Conservation (phyloP, 2,329 filamentous ascomycete species). For the Scytalidium lignicola region DNA sequence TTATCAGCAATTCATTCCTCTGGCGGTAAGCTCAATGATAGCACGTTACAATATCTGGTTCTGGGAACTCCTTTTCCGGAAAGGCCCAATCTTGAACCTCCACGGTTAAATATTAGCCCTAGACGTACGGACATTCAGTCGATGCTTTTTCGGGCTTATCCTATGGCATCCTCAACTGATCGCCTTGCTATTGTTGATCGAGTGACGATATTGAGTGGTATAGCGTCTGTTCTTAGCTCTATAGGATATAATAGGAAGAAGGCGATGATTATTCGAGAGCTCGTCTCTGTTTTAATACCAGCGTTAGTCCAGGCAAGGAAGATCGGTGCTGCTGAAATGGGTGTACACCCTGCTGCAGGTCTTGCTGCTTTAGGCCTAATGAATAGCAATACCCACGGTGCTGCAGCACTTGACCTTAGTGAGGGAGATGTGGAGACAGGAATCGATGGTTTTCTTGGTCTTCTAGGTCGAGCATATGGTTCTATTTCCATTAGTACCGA, state of each 20-base stretch:
- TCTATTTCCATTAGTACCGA: conserved; percentile 37
- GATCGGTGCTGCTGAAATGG: conserved; percentile 89
- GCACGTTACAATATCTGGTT: conserved; percentile 60
- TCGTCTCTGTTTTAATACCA: conserved; percentile 76
- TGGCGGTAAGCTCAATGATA: conserved; percentile 56
- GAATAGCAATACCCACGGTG: conserved; percentile 43
- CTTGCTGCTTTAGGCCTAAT: conserved; percentile 64
- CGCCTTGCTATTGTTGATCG: conserved; percentile 69
- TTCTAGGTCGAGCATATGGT: conserved; percentile 59
- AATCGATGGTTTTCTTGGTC: conserved; percentile 57
- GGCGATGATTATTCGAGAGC: conserved; percentile 80
- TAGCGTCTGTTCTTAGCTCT: conserved; percentile 76
- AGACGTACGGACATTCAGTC: conserved; percentile 59
- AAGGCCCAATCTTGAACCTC: conserved; percentile 38
- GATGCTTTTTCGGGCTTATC: conserved; percentile 65
- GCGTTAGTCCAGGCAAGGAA: conserved; percentile 88
- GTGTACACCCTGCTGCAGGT: conserved; percentile 88
- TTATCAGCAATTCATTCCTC: conserved; percentile 62
- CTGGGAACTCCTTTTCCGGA: conserved; percentile 53
- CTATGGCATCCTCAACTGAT: conserved; percentile 57
- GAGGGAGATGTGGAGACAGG: conserved; percentile 62
- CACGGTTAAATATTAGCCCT: conserved; percentile 51
- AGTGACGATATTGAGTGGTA: conserved; percentile 75
- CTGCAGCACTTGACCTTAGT: conserved; percentile 54
- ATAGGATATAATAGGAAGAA: conserved; percentile 84